Base-by-base conservation (phyloP, 495 filamentous ascomycete genomes). In the Diplogelasinospora grovesii region DNA sequence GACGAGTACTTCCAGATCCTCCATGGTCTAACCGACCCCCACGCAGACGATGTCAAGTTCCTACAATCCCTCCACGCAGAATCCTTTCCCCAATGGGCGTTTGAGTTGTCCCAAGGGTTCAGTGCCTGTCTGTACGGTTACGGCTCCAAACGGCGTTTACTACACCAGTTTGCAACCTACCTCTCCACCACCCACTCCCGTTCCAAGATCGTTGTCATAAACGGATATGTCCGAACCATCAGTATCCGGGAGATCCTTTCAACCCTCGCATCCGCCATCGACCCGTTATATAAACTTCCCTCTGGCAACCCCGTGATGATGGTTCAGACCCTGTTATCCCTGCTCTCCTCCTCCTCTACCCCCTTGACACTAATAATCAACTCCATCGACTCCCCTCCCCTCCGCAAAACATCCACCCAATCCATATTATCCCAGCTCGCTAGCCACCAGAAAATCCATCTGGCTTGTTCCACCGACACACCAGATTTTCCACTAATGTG, bases 51-150 rank as follows among this genome's bases (percentile, higher is more conserved):
- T 36, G 75, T 82, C 48, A 64, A 76, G 13, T 81, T 82, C 41
- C 70, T 98, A 20, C 69, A 81, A 39, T 73, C 81, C 14, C 66
- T 94, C 16, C 89, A 97, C 57, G 71, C 75, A 29, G 77, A 82
- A 27, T 85, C 82, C 11, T 97, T 95, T 57, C 73, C 81, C 9
- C 92, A 97, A 57, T 98, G 92, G 92, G 62, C 71, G 11, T 98
- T 97, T 51, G 93, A 98, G 64, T 75, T 97, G 15, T 73, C 78
- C 23, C 79, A 95, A 56, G 82, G 81, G 28, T 97, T 95, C 70
- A 94, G 84, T 56, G 72, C 95, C 41, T 92, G 93, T 51, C 63
- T 96, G 3, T 95, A 90, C 56, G 92, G 92, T 21, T 96, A 86
- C 49, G 92, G 92, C 5, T 89, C 85, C 26, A 98, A 97, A 54